Conservation (phyloP, 257 asterid genomes). For the Plantago major region DNA sequence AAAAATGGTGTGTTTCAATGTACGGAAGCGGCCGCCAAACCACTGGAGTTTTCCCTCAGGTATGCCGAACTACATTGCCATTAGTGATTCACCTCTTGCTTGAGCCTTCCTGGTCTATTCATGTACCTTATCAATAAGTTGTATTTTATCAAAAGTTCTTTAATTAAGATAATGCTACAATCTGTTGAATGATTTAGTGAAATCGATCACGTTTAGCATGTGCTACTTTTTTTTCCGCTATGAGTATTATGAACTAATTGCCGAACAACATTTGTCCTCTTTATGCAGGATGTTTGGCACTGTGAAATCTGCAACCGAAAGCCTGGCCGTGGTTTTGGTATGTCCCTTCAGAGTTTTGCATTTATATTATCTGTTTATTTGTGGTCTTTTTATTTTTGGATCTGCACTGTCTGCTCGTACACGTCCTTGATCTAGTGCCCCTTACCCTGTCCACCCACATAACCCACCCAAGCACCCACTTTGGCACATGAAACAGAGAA, state of each 20-base stretch:
- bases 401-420: no score
- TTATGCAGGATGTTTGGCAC: conserved; percentile 93
- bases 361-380: conserved; percentile 4
- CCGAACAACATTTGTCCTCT: conserved; percentile 8
- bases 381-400: background rate
- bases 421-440: no score
- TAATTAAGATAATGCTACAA: background rate
- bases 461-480: no score
- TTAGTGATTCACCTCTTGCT: conserved; percentile 14
- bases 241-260: conserved; percentile 13
- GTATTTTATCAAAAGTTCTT: conserved; percentile 1
- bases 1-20: conserved; percentile 98
- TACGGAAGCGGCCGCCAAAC: conserved; percentile 96
- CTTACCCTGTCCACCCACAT: no score
- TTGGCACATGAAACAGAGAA: no score
- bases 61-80: conserved; percentile 27
- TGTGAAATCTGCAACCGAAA: conserved; percentile 94
- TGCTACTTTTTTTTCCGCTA: background rate
- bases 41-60: conserved; percentile 96
- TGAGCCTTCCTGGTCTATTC: background rate
- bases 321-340: conserved; percentile 99
- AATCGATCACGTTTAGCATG: background rate
- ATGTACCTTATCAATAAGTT: conserved; percentile 2
- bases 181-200: background rate
- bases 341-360: conserved; percentile 14